Percentiles rank a stretch among this genome's conserved stretches.
phyloP scores from a whole-genome alignment of 768 basidiomycete genomes.

The Mycena vulgaris region DNA sequence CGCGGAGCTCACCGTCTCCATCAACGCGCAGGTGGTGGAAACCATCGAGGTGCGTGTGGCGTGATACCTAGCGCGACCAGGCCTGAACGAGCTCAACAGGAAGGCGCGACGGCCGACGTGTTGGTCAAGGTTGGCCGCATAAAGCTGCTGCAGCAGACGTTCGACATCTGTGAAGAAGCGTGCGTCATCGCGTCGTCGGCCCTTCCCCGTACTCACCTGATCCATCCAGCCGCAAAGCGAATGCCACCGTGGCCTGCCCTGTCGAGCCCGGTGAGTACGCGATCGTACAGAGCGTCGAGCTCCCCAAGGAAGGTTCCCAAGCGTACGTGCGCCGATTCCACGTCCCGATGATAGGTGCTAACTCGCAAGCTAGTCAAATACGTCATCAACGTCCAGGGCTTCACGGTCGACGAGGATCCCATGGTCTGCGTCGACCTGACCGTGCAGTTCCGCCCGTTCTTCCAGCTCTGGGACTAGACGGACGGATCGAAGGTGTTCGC shows the following conservation, averaged over 20 bases:
- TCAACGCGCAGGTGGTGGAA: constrained; percentile 63
- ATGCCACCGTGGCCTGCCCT: background rate
- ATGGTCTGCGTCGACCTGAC: constrained; percentile 33
- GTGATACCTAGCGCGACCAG: background rate
- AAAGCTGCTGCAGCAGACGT: constrained; percentile 84
- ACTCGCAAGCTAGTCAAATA: constrained; percentile 26
- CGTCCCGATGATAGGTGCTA: background rate
- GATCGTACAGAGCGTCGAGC: background rate
- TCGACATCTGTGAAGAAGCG: constrained; percentile 97
- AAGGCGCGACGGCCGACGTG: constrained; percentile 93
- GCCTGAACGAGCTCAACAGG: no score
- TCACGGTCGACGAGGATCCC: constrained; percentile 22
- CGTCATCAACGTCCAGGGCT: constrained; percentile 29
- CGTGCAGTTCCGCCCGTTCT: constrained; percentile 32
- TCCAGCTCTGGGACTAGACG: constrained; percentile 30
- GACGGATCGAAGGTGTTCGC: background rate
- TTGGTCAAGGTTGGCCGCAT: constrained; percentile 92
- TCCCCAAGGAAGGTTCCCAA: constrained; percentile 5
- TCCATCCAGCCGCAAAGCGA: background rate
- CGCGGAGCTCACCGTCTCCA: constrained; percentile 75
- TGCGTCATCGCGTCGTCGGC: background rate
- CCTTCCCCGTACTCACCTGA: no score
- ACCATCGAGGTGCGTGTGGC: constrained; percentile 64
- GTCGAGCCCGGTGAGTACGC: background rate
- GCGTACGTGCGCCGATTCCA: background rate